phyloP scores from a whole-genome alignment of 805 yeast species.

The Yarrowia sp. region DNA sequence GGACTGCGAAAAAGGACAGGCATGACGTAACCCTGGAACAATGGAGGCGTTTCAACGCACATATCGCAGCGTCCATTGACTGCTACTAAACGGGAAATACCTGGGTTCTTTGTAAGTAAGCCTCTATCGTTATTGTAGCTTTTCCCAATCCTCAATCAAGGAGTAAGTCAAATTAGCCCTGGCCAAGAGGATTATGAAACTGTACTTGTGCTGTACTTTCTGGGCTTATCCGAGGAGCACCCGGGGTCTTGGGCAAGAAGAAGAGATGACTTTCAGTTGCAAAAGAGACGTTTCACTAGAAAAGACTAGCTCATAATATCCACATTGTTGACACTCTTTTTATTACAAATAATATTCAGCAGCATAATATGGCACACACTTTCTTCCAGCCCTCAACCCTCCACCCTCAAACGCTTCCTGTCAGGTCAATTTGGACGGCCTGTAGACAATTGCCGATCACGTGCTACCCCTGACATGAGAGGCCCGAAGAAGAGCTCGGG shows the following conservation, averaged over 20 bases:
- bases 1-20: no score
- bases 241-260: not conserved
- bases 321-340: not conserved
- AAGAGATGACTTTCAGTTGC: not conserved
- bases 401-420: no score
- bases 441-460: not conserved
- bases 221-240: not conserved
- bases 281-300: slow-evolving; percentile 8
- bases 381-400: no score
- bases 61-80: no score
- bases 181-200: not conserved
- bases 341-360: not conserved
- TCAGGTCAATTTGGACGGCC: no score
- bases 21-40: not conserved
- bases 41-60: no score
- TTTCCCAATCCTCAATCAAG: not conserved
- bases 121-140: no score
- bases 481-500: slow-evolving; percentile 1
- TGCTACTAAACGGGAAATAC: no score
- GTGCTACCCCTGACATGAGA: slow-evolving; percentile 16
- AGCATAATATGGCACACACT: not conserved
- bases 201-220: not conserved
- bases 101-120: no score
- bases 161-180: slow-evolving; percentile 9
- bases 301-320: not conserved